Percentiles rank a stretch among this genome's conserved stretches.
Conservation (phyloP, 441 rosid species). For the Syzygium malaccense region DNA sequence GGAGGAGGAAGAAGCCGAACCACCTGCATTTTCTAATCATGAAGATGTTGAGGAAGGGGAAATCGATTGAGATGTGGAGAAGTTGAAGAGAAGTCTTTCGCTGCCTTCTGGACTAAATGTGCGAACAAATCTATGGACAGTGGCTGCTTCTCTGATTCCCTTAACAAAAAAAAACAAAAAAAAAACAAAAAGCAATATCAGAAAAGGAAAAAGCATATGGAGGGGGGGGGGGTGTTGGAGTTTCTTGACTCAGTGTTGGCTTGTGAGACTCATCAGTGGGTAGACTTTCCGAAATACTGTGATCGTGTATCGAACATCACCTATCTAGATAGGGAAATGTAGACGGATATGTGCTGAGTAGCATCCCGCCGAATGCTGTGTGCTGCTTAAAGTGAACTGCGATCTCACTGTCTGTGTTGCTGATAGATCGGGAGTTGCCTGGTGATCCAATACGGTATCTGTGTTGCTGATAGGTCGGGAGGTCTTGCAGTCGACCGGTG, state of each 20-base stretch:
- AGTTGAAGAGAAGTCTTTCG: background rate
- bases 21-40: constrained; percentile 13
- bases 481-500: background rate
- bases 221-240: background rate
- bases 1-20: constrained; percentile 72
- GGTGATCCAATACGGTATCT: background rate
- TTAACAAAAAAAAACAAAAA: background rate
- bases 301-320: background rate
- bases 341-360: background rate
- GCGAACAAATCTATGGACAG: background rate
- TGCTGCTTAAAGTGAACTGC: background rate
- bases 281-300: background rate
- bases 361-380: background rate
- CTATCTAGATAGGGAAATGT: background rate
- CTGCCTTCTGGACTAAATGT: background rate
- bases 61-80: constrained; percentile 22
- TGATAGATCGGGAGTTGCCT: background rate
- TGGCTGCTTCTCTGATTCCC: background rate
- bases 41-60: constrained; percentile 75
- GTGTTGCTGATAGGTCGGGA: background rate
- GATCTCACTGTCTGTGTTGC: background rate
- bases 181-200: background rate
- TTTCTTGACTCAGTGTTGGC: background rate
- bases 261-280: background rate
- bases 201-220: background rate